Evolutionary conservation across 805 yeast species (phyloP).

Genomic region (Candida succiphila): DNA sequence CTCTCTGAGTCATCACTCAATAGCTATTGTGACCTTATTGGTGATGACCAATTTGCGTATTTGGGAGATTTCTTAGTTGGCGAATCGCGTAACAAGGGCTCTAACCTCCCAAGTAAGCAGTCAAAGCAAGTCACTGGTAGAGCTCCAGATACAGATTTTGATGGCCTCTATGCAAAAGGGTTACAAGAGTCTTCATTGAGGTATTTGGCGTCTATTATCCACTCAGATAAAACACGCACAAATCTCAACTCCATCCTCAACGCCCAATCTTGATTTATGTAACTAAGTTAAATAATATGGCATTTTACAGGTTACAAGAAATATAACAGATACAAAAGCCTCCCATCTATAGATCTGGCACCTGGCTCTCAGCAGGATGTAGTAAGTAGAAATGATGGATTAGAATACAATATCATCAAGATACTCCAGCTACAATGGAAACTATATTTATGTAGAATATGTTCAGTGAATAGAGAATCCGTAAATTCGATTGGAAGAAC

Average conservation of each 20-base stretch:
- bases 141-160: slow-evolving; percentile 13
- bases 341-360: too few relatives aligned
- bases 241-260: slow-evolving; percentile 5
- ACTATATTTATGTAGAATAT: too few relatives aligned
- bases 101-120: not conserved
- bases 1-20: slow-evolving; percentile 9
- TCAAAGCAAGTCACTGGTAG: not conserved
- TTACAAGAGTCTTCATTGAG: slow-evolving; percentile 24
- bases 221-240: slow-evolving; percentile 12
- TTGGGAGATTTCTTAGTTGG: slow-evolving; percentile 26
- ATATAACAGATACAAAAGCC: too few relatives aligned
- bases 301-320: too few relatives aligned
- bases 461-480: too few relatives aligned
- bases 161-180: slow-evolving; percentile 11
- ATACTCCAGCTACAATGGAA: too few relatives aligned
- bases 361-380: too few relatives aligned
- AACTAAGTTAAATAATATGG: too few relatives aligned
- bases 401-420: too few relatives aligned
- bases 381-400: too few relatives aligned
- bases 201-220: slow-evolving; percentile 25
- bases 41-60: slow-evolving; percentile 34
- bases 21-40: slow-evolving; percentile 6
- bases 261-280: too few relatives aligned
- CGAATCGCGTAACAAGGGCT: slow-evolving; percentile 3
- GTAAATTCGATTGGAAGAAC: too few relatives aligned